Conservation (phyloP, 2,329 filamentous ascomycete genomes). For the Coniochaeta sp. region DNA sequence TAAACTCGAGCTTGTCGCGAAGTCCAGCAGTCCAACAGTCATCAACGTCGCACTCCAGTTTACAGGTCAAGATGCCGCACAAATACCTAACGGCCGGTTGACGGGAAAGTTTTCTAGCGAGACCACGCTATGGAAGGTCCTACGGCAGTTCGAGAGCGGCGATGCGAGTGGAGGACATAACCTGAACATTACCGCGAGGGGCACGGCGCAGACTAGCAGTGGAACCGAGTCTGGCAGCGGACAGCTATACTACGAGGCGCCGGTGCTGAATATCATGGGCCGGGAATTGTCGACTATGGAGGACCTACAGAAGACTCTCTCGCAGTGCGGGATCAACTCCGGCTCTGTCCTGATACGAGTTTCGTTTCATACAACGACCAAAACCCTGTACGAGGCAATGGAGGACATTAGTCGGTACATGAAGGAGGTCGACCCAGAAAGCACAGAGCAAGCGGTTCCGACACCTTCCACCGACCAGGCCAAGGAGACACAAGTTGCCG, state of each 20-base stretch:
- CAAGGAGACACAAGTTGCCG: neutral
- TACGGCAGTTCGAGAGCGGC: constrained; percentile 79
- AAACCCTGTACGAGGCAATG: constrained; percentile 81
- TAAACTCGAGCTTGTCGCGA: constrained; percentile 84
- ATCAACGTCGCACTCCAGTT: constrained; percentile 87
- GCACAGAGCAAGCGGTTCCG: constrained; percentile 7
- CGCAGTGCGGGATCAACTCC: constrained; percentile 78
- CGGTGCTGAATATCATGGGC: constrained; percentile 76
- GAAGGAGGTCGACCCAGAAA: constrained; percentile 33
- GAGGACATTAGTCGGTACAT: constrained; percentile 72
- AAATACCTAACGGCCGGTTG: constrained; percentile 25
- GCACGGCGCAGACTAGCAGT: constrained; percentile 54
- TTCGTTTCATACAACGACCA: constrained; percentile 66
- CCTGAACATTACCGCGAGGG: constrained; percentile 79
- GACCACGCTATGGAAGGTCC: constrained; percentile 78
- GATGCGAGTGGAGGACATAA: constrained; percentile 18
- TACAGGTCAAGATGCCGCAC: constrained; percentile 44
- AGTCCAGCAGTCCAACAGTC: constrained; percentile 75
- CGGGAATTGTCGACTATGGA: constrained; percentile 68
- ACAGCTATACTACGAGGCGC: constrained; percentile 80
- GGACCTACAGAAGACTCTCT: constrained; percentile 83
- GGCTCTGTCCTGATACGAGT: constrained; percentile 75
- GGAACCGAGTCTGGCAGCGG: constrained; percentile 54
- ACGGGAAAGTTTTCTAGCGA: constrained; percentile 83
- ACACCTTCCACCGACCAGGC: constrained; percentile 8